These are phyloP conservation scores for Crithidia brevicula DNA, from an alignment of 208 protist species.

Conservation along the genomic window DNA sequence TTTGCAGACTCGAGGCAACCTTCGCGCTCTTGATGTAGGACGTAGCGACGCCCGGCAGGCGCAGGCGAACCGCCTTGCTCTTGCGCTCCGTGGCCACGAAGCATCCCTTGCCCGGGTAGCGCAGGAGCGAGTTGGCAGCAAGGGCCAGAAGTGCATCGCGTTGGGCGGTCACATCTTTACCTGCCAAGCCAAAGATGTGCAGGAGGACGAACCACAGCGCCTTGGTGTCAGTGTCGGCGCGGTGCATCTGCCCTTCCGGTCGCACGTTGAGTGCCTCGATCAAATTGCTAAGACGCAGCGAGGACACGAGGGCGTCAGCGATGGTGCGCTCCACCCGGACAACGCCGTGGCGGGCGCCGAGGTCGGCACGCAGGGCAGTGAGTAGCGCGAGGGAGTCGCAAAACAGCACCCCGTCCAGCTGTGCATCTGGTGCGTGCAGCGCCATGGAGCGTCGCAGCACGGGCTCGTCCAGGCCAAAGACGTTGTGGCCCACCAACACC, in stretches of 20 bases:
- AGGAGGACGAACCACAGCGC: conserved; percentile 88
- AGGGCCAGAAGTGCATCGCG: conserved; percentile 51
- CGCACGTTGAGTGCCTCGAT: conserved; percentile 67
- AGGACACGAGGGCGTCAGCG: conserved; percentile 63
- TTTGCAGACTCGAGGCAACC: conserved; percentile 36
- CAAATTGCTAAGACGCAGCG: conserved; percentile 69
- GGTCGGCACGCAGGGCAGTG: conserved; percentile 5
- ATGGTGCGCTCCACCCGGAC: conserved; percentile 36
- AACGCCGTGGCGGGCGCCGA: conserved; percentile 4
- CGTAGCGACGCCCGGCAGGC: conserved; percentile 65
- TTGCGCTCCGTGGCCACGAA: conserved; percentile 66
- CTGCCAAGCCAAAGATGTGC: conserved; percentile 45
- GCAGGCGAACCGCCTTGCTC: conserved; percentile 38
- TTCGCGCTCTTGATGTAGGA: conserved; percentile 43
- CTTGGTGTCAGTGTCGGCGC: conserved; percentile 85
- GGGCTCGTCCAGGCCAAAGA: conserved; percentile 86
- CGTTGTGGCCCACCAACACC: conserved; percentile 86
- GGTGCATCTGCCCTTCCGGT: conserved; percentile 75
- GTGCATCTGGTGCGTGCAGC: conserved; percentile 30
- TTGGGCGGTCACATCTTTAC: conserved; percentile 43
- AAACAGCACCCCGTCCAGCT: conserved; percentile 74
- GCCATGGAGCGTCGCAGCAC: conserved; percentile 77
- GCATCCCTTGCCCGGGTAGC: conserved; percentile 62
- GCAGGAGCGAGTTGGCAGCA: conserved; percentile 60
- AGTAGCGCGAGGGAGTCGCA: conserved; percentile 83